These are phyloP conservation scores for Hanseniaspora guilliermondii DNA, from an alignment of 805 yeast species.

Conservation along the genomic window DNA sequence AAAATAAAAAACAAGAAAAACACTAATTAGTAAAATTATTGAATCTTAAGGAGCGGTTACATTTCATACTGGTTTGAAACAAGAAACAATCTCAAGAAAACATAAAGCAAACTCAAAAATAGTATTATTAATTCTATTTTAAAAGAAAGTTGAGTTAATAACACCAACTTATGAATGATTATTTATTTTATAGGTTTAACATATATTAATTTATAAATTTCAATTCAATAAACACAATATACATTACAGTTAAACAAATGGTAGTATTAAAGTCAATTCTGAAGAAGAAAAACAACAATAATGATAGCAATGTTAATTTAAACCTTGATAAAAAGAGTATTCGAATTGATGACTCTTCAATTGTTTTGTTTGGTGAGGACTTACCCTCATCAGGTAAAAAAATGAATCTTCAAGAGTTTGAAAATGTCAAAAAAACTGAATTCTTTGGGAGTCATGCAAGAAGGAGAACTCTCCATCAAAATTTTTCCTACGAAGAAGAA, in stretches of 20 bases:
- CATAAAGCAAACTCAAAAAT: not conserved
- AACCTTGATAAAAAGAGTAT: conserved; percentile 11
- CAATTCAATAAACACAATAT: not conserved
- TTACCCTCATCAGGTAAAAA: conserved; percentile 5
- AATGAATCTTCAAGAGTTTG: conserved; percentile 7
- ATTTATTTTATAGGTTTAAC: not conserved
- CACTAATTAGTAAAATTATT: no score
- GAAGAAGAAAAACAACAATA: not conserved
- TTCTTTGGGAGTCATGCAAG: conserved; percentile 9
- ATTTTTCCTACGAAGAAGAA: conserved; percentile 1
- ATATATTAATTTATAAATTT: not conserved
- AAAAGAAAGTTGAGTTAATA: not conserved
- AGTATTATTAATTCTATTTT: no score
- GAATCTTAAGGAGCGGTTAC: no score
- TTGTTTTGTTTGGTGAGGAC: conserved; percentile 9
- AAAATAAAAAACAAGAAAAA: no score
- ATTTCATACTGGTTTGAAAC: not conserved
- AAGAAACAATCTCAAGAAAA: not conserved
- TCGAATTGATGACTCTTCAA: not conserved
- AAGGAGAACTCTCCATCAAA: not conserved
- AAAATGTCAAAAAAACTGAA: conserved; percentile 4
- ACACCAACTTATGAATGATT: no score
- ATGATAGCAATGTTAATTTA: not conserved
- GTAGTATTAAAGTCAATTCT: conserved; percentile 5
- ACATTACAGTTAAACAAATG: not conserved